Base-by-base conservation (phyloP, 495 filamentous ascomycete species). In the Parmelia sp. region DNA sequence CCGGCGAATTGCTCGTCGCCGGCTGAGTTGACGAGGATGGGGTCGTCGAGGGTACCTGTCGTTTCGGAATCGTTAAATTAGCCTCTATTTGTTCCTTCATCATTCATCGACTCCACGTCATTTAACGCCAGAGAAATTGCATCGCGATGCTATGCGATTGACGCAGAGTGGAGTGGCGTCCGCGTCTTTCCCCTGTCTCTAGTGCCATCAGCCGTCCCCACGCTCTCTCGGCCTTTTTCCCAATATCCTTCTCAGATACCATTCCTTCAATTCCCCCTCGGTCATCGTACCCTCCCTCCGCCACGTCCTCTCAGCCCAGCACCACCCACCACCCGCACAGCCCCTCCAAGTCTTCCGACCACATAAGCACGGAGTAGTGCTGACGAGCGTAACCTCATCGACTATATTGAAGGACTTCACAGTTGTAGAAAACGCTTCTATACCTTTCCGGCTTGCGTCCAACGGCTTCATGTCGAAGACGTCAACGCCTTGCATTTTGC, bases 401-500 rank as follows among this genome's bases (percentile, higher is more conserved):
- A 21, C 0, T 33, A 55, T 31, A n/a, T 2, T 10, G 12, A 55
- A 55, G 17, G 51, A 19, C 21, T 8, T 55, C 17, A 14, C 7
- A 33, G 51, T 10, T 49, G 23, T 9, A 33, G 23, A 57, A 61
- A 4, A 0, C 3, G 27, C 0, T 12, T 33, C 47, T 61, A 35
- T 79, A 90, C 90, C 91, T 80, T 84, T 86, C 65, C 94, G 85
- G 69, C 88, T 92, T 42, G 94, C 84, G 80, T 96, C 92, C 67
- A 99, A 82, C 53, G 94, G 95, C 78, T 86, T 88, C 92, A 96
- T 96, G 78, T 99, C 95, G 79, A 97, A 99, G 73, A 97, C 82
- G 76, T 99, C 94, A 67, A 99, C 82, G 69, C 94, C 91, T 82
- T 97, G 90, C 88, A 97, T 96, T 85, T 99, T 99, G 77, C 94